Percentiles rank a stretch among this genome's conserved stretches.
phyloP scores from a whole-genome alignment of 2,329 filamentous ascomycete species.

The Eurotiales sp. region DNA sequence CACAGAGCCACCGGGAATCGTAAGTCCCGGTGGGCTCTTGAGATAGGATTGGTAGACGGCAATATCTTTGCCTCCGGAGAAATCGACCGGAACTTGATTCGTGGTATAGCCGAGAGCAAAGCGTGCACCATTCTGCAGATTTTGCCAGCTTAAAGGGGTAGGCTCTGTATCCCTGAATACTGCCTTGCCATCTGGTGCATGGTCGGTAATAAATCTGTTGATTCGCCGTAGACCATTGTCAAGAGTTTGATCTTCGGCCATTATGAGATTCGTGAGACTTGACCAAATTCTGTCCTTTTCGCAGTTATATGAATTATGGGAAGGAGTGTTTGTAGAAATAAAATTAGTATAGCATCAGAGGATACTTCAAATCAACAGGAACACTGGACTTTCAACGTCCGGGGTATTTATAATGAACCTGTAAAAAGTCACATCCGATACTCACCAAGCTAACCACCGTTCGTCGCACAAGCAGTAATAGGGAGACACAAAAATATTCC shows the following conservation, averaged over 20 bases:
- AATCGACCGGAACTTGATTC: slow-evolving; percentile 44
- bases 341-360: too few relatives aligned
- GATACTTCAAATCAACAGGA: too few relatives aligned
- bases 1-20: slow-evolving; percentile 44
- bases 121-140: slow-evolving; percentile 35
- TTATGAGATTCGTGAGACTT: background rate
- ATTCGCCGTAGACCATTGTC: slow-evolving; percentile 10
- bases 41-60: slow-evolving; percentile 44
- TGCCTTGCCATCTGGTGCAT: slow-evolving; percentile 11
- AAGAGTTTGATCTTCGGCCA: slow-evolving; percentile 5
- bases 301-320: too few relatives aligned
- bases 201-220: slow-evolving; percentile 16
- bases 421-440: too few relatives aligned
- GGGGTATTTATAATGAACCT: too few relatives aligned
- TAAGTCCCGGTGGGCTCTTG: slow-evolving; percentile 46
- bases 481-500: too few relatives aligned
- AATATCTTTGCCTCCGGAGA: slow-evolving; percentile 47
- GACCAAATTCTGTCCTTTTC: too few relatives aligned
- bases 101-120: slow-evolving; percentile 52
- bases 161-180: slow-evolving; percentile 3
- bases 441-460: too few relatives aligned
- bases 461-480: too few relatives aligned
- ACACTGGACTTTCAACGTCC: too few relatives aligned
- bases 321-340: too few relatives aligned
- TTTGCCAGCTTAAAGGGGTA: slow-evolving; percentile 5